A percentile compares a stretch with the other conserved stretches of the same genome.
Evolutionary conservation across 495 filamentous ascomycete species (phyloP).

Genomic region (Podospora pseudocomata): DNA sequence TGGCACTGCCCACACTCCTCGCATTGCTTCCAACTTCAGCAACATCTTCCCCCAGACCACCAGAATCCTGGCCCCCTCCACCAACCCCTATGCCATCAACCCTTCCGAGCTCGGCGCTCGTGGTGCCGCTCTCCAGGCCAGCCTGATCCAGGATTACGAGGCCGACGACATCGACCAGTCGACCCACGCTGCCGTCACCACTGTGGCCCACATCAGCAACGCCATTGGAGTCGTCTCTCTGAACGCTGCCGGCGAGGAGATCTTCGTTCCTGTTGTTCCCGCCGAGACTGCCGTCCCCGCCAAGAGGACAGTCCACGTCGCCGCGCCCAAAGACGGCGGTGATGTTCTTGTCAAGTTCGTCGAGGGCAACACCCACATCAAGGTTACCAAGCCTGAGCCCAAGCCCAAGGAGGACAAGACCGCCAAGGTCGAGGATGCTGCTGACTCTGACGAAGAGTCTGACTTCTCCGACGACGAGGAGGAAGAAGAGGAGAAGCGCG

Average conservation of each 20-base stretch:
- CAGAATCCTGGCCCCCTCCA: constrained; percentile 76
- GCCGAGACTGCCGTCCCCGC: constrained; percentile 88
- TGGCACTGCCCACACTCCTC: constrained; percentile 88
- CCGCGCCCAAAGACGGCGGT: constrained; percentile 70
- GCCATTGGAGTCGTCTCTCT: constrained; percentile 83
- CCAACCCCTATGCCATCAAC: constrained; percentile 74
- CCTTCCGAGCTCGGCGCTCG: constrained; percentile 84
- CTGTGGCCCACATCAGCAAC: constrained; percentile 80
- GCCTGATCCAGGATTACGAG: constrained; percentile 87
- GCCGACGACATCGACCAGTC: constrained; percentile 90
- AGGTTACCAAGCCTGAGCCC: constrained; percentile 78
- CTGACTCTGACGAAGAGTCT: constrained; percentile 50
- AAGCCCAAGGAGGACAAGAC: constrained; percentile 61
- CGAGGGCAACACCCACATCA: constrained; percentile 84
- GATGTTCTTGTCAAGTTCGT: constrained; percentile 81
- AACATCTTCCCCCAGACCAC: constrained; percentile 79
- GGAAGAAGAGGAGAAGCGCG: constrained; percentile 80
- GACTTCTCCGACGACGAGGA: constrained; percentile 64
- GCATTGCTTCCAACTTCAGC: constrained; percentile 72
- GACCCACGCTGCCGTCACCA: constrained; percentile 91
- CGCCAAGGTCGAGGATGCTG: constrained; percentile 43
- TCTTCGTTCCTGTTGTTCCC: constrained; percentile 73
- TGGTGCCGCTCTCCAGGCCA: constrained; percentile 93
- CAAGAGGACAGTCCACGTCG: constrained; percentile 72
- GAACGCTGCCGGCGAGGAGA: constrained; percentile 54